Evolutionary conservation across 805 yeast genomes (phyloP), one percentile per base, ranked within the genome.

Genomic region (Lachancea fermentati): DNA sequence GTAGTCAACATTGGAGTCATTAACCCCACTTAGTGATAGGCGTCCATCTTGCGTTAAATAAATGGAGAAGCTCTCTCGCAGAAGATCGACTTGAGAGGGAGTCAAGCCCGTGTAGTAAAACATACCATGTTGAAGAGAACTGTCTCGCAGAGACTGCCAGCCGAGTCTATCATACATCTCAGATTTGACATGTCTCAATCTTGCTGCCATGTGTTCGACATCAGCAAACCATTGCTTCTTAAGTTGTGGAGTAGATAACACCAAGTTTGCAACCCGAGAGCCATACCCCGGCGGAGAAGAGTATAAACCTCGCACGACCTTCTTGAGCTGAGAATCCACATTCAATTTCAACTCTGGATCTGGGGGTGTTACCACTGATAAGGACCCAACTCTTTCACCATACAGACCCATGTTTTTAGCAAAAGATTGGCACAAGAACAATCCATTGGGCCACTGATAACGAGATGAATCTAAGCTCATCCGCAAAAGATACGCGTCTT

Each of bases 251-350:
- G 78, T 69, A 41, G 76, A 72, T 42, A 91, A 73, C 36, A 91
- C 82, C 54, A 77, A 69, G 59, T 84, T 84, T 16, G 88, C 98
- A 42, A 91, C 76, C 56, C 87, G 81, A 15, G 96, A 84, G 13
- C 98, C 97, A 65, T 88, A 91, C 44, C 86, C 83, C 40, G 97
- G 96, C 25, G 97, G 97, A 49, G 93, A 86, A 4, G 96, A 87
- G 69, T 85, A 84, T 57, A 85, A 76, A 30, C 96, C 85, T 60
- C 97, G 78, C 45, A 86, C 81, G 52, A 85, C 74, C 58, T 76
- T 79, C 71, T 86, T 85, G 62, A 91, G 69, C 68, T 86, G 95
- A 4, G 93, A 85, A 66, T 72, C 88, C 53, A 79, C 75, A 45
- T 52, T 68, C 46, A 60, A 70, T 54, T 71, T 73, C 48, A 59